phyloP scores from a whole-genome alignment of 2,329 filamentous ascomycete genomes.

The Pseudomassariella vexata region DNA sequence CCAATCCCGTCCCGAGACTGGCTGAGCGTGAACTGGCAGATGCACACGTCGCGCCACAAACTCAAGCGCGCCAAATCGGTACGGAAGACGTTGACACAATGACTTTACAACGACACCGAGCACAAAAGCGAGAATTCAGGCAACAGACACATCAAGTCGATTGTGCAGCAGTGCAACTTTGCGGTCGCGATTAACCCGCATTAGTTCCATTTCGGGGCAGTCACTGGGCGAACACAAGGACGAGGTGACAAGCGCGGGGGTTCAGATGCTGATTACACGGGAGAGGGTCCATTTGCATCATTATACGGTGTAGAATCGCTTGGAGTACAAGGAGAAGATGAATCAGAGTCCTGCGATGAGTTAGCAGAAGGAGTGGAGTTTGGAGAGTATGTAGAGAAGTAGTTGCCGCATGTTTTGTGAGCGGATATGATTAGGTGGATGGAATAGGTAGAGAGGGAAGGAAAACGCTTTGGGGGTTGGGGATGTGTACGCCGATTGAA shows the following conservation, averaged over 20 bases:
- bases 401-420: conserved; percentile 15
- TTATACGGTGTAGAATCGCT: conserved; percentile 25
- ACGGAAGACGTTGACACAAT: conserved; percentile 22
- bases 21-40: conserved; percentile 25
- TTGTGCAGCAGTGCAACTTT: conserved; percentile 21
- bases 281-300: conserved; percentile 24
- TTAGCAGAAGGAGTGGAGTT: conserved; percentile 15
- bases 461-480: background rate
- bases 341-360: conserved; percentile 19
- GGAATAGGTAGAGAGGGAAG: background rate
- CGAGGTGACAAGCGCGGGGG: conserved; percentile 12
- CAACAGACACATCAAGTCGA: conserved; percentile 25
- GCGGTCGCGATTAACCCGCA: conserved; percentile 14
- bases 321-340: conserved; percentile 24
- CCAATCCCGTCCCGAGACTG: conserved; percentile 17
- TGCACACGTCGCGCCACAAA: conserved; percentile 21
- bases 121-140: conserved; percentile 12
- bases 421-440: conserved; percentile 16
- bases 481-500: too few species aligned
- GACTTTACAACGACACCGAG: conserved; percentile 16
- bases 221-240: conserved; percentile 21
- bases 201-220: conserved; percentile 14
- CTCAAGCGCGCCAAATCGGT: conserved; percentile 16
- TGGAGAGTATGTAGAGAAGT: conserved; percentile 18
- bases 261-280: conserved; percentile 20